Evolutionary conservation across 1,284 basidiomycete species (phyloP).

Genomic region (Exobasidium rhododendri): DNA sequence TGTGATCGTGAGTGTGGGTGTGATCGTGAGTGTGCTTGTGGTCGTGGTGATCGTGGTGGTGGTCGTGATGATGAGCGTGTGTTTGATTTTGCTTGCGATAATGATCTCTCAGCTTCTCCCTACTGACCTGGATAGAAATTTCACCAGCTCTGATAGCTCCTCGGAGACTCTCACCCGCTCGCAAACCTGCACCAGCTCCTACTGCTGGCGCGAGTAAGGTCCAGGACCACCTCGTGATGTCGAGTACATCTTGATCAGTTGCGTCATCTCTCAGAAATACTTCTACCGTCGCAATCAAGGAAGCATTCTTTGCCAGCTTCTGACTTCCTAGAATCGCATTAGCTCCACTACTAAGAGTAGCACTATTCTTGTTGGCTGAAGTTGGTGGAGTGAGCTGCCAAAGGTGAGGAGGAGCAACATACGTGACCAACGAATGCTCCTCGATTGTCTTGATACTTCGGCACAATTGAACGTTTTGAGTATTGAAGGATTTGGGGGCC

Average conservation of each 20-base stretch:
- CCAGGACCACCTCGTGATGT: constrained; percentile 49
- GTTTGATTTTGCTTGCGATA: constrained; percentile 7
- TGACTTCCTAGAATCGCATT: neutral
- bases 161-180: constrained; percentile 42
- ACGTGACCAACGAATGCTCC: constrained; percentile 39
- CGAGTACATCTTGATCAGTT: constrained; percentile 35
- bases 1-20: constrained; percentile 12
- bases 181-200: constrained; percentile 34
- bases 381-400: constrained; percentile 53
- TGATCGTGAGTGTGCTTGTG: constrained; percentile 24
- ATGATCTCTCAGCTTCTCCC: constrained; percentile 27
- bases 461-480: constrained; percentile 29
- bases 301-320: constrained; percentile 33
- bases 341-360: neutral
- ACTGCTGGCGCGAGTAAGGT: constrained; percentile 41
- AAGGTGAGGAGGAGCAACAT: constrained; percentile 36
- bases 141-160: constrained; percentile 46
- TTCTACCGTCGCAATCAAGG: constrained; percentile 42
- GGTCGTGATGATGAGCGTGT: constrained; percentile 14
- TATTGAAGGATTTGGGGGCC: constrained; percentile 24
- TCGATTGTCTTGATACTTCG: constrained; percentile 39
- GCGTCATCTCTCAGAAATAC: constrained; percentile 36
- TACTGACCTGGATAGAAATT: constrained; percentile 38
- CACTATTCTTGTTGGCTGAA: constrained; percentile 14
- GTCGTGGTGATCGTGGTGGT: constrained; percentile 18